A percentile compares a stretch with the other conserved stretches of the same genome.
These are phyloP conservation scores for Straminergon stramineum DNA, from an alignment of 225 moss, liverwort and hornwort genomes.

Conservation along the genomic window DNA sequence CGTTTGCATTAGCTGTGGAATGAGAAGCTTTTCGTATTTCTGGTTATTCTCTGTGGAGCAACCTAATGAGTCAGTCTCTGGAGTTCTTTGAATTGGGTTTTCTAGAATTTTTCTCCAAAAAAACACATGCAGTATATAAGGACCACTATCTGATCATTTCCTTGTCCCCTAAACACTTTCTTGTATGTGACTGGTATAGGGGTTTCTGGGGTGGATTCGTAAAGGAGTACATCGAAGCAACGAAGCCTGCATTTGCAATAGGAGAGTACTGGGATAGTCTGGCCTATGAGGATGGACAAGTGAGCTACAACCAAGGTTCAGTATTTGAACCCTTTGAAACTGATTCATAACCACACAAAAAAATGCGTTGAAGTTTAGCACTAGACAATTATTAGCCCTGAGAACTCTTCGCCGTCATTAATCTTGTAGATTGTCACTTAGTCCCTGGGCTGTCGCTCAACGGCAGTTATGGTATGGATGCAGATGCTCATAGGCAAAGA, in stretches of 20 bases:
- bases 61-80: background rate
- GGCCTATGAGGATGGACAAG: conserved; percentile 73
- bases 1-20: background rate
- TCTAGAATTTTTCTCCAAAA: background rate
- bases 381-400: background rate
- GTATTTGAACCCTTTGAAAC: background rate
- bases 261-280: conserved; percentile 92
- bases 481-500: conserved; percentile 91
- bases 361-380: background rate
- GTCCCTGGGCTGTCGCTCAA: background rate
- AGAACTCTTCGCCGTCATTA: background rate
- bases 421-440: background rate
- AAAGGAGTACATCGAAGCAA: conserved; percentile 76
- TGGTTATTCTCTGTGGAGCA: background rate
- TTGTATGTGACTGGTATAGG: conserved; percentile 20
- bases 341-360: background rate
- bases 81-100: background rate
- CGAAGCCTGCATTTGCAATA: conserved; percentile 69
- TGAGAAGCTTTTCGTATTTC: background rate
- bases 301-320: conserved; percentile 79
- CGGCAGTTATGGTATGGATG: background rate
- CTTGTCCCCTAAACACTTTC: background rate
- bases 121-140: background rate
- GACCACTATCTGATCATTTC: background rate
- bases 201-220: conserved; percentile 93